These are phyloP conservation scores for Urtica urens DNA, from an alignment of 306 rosid genomes.

Conservation along the genomic window DNA sequence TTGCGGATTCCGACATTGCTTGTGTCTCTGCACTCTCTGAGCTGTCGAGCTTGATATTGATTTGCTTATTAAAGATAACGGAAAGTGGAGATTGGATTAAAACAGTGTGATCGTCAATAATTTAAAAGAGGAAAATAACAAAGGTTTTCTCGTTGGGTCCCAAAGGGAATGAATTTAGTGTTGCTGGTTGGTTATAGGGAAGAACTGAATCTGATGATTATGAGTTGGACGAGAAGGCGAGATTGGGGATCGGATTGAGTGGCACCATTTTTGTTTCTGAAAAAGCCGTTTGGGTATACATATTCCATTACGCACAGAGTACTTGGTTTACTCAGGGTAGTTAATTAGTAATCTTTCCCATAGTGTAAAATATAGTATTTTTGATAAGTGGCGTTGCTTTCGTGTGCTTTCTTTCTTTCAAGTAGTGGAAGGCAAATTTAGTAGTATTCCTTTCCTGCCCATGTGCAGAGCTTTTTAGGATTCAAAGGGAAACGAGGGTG, in stretches of 20 bases:
- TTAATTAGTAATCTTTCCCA: too few species aligned
- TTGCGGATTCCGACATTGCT: conserved; percentile 23
- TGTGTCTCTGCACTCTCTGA: conserved; percentile 27
- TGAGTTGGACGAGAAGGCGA: conserved; percentile 27
- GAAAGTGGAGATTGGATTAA: too few species aligned
- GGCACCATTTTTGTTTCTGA: conserved; percentile 34
- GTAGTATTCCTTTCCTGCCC: too few species aligned
- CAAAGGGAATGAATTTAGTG: conserved; percentile 34
- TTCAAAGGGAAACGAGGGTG: conserved; percentile 23
- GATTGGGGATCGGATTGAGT: conserved; percentile 31
- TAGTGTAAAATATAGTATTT: conserved; percentile 13
- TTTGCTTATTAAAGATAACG: too few species aligned
- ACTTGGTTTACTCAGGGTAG: neutral
- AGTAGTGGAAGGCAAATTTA: conserved; percentile 4
- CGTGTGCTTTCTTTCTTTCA: conserved; percentile 19
- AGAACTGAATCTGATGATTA: conserved; percentile 26
- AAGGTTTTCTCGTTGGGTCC: too few species aligned
- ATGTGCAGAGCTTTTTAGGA: conserved; percentile 14
- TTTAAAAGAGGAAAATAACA: too few species aligned
- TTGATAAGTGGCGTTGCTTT: conserved; percentile 19
- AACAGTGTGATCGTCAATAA: too few species aligned
- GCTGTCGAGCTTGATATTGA: conserved; percentile 29
- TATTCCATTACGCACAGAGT: conserved; percentile 22
- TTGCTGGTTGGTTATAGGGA: conserved; percentile 18
- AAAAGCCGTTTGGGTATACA: conserved; percentile 33